A percentile compares a stretch with the other conserved stretches of the same genome.
These are phyloP conservation scores for Plenodomus lindquistii DNA, from an alignment of 2,329 filamentous ascomycete genomes.

Conservation along the genomic window DNA sequence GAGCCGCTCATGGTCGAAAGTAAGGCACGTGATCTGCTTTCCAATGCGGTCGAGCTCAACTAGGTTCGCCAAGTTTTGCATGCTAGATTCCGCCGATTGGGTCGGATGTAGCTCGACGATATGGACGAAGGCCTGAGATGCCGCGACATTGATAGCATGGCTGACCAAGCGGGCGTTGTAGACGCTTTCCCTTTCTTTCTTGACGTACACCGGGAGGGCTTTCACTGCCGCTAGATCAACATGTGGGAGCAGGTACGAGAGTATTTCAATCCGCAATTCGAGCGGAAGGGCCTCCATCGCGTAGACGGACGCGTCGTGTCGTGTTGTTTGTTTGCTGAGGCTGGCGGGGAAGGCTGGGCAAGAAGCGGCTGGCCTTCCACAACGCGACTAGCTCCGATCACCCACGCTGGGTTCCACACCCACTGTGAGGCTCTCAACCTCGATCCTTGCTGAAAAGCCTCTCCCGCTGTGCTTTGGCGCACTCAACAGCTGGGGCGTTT, in stretches of 20 bases:
- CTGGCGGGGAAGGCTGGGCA: neutral
- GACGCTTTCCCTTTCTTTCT: neutral
- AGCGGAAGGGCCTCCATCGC: conserved; percentile 3
- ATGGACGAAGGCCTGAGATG: neutral
- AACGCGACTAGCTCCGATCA: conserved; percentile 1
- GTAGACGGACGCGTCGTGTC: neutral
- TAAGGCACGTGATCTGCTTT: neutral
- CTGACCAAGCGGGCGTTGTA: conserved; percentile 1
- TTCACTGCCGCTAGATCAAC: neutral
- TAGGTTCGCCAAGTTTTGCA: neutral
- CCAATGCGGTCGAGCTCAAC: neutral
- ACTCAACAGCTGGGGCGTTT: neutral
- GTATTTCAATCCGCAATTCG: conserved; percentile 2
- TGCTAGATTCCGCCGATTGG: neutral
- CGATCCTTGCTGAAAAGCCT: neutral
- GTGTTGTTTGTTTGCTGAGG: neutral
- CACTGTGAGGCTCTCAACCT: neutral
- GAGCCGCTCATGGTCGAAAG: too few species aligned
- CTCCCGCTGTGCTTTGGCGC: neutral
- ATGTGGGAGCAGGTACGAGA: conserved; percentile 2
- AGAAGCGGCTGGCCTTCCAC: neutral
- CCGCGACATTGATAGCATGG: neutral
- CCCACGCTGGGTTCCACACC: neutral
- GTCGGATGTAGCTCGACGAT: conserved; percentile 1
- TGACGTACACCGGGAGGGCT: neutral